Evolutionary conservation across 2,329 filamentous ascomycete genomes (phyloP), one percentile per base, ranked within the genome.

Genomic region (Talaromyces albobiverticillius): DNA sequence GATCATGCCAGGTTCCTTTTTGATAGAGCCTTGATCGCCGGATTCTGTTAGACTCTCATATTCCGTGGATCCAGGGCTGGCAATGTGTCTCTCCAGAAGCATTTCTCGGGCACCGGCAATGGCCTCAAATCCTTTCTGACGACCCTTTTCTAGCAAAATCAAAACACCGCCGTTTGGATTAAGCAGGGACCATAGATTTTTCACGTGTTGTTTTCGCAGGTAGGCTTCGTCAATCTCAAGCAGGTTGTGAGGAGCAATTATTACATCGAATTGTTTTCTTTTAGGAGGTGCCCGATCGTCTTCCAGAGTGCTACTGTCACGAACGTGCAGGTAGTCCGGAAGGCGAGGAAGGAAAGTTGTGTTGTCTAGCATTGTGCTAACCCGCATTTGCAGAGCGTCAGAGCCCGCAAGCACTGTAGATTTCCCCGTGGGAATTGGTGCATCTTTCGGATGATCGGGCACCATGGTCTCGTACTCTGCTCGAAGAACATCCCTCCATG

Each of bases 261-360:
- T 90, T 4, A 99, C 73, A 66, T 99, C 94, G 68, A 87, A 96
- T 41, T 84, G 82, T 72, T 97, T 96, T 57, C 87, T 82, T 3
- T 80, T 77, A 16, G 80, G 79, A 5, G 81, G 77, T 8, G 66
- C 60, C 45, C 73, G 62, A 18, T 80, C 77, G 18, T 82, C 82
- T 53, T 89, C 82, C 4, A 89, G 68, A 32, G 81, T 76, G 4
- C 74, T 79, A 54, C 77, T 76, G 16, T 82, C 79, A 9, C 80
- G 77, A 46, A 82, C 82, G 55, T 85, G 86, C 23, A 90, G 72
- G 59, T 93, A 91, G 64, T 97, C 90, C 0, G 94, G 94, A n/a
- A 97, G 76, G 3, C 92, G 85, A 7, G 93, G 92, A 7, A 99
- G 79, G 66, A 99, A 96, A 0, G 89, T 95, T 0, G 94, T 97